These are phyloP conservation scores for Venustampulla echinocandica DNA, from an alignment of 495 filamentous ascomycete species.

Conservation along the genomic window DNA sequence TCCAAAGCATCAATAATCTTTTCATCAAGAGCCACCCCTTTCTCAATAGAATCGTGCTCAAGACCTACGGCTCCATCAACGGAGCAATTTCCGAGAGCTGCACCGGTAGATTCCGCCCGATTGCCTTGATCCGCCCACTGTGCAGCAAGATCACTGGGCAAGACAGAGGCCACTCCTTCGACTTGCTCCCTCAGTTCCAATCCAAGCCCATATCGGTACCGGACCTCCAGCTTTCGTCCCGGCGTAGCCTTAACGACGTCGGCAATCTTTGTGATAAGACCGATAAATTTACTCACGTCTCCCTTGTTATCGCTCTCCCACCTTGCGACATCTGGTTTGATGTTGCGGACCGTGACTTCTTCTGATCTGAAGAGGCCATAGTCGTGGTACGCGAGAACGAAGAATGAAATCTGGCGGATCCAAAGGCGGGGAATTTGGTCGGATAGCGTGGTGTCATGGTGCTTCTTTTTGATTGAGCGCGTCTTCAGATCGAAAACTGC, in stretches of 20 bases:
- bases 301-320: conserved; percentile 45
- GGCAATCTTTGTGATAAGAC: conserved; percentile 2
- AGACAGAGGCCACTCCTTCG: conserved; percentile 1
- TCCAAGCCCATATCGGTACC: conserved; percentile 2
- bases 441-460: conserved; percentile 24
- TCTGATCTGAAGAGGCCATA: conserved; percentile 46
- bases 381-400: conserved; percentile 52
- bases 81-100: conserved; percentile 1
- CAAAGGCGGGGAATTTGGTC: conserved; percentile 47
- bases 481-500: conserved; percentile 62
- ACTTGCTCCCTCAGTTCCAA: conserved; percentile 1
- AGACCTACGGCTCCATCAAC: not conserved
- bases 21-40: not conserved
- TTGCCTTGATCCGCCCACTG: not conserved
- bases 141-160: conserved; percentile 1
- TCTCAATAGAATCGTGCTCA: conserved; percentile 2
- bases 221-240: conserved; percentile 2
- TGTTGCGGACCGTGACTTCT: conserved; percentile 25
- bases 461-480: conserved; percentile 32
- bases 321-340: conserved; percentile 26
- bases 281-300: not conserved
- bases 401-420: conserved; percentile 51
- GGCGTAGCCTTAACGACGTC: conserved; percentile 16
- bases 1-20: conserved; percentile 1
- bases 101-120: not conserved